Percentiles rank a stretch among this genome's conserved stretches.
phyloP scores from a whole-genome alignment of 225 moss, liverwort and hornwort genomes.

The Asterella californica region DNA sequence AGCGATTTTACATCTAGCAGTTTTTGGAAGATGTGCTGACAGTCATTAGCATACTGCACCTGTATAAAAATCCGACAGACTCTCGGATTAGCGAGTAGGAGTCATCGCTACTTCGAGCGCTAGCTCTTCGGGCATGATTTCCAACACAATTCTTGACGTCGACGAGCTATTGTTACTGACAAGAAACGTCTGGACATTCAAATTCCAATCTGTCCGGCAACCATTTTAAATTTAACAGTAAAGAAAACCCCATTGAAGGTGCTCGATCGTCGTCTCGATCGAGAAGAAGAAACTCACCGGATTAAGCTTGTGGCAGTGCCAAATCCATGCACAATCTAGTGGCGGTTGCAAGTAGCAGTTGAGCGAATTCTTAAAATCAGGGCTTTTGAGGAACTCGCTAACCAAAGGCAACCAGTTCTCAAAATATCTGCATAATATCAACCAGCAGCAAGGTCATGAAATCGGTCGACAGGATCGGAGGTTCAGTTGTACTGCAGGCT shows the following conservation, averaged over 20 bases:
- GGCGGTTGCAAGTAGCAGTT: slow-evolving; percentile 30
- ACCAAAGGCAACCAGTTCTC: slow-evolving; percentile 45
- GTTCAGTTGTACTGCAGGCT: too few species aligned
- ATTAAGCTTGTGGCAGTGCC: slow-evolving; percentile 54
- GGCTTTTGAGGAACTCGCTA: slow-evolving; percentile 8
- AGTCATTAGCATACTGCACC: slow-evolving; percentile 51
- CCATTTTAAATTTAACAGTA: neutral
- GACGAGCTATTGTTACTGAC: neutral
- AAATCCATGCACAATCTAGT: slow-evolving; percentile 52
- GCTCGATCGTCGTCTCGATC: neutral
- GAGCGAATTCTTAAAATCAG: slow-evolving; percentile 9
- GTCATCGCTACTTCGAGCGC: too few species aligned
- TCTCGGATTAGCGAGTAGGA: neutral
- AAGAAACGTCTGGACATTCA: neutral
- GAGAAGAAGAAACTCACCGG: slow-evolving; percentile 32
- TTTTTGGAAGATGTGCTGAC: slow-evolving; percentile 38
- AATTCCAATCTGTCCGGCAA: neutral
- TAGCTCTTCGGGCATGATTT: too few species aligned
- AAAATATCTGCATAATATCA: slow-evolving; percentile 32
- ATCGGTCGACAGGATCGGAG: neutral
- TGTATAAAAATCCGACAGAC: slow-evolving; percentile 12
- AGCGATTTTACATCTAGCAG: slow-evolving; percentile 35
- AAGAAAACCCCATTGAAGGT: neutral
- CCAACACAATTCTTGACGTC: too few species aligned
- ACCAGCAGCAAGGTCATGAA: neutral